Evolutionary conservation across 805 yeast genomes (phyloP).

Genomic region (Myxozyma nipponensis): DNA sequence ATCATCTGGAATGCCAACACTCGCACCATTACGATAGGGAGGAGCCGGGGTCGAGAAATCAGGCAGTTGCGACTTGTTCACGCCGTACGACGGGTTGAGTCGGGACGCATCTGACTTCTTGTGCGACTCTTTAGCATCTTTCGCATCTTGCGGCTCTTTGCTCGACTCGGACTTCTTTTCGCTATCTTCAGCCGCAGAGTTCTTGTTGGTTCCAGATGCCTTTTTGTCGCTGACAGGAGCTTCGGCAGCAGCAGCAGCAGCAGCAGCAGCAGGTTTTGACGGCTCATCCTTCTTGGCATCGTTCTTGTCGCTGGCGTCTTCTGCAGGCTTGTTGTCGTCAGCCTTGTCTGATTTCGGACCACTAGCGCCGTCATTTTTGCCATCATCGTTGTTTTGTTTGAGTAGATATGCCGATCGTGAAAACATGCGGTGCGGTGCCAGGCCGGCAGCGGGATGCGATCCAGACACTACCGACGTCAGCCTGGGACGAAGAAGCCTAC

Average conservation of each 20-base stretch:
- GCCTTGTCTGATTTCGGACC: background rate
- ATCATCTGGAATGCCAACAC: constrained; percentile 20
- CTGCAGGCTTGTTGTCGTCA: constrained; percentile 4
- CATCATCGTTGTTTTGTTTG: constrained; percentile 1
- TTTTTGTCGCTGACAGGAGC: constrained; percentile 1
- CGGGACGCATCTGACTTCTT: background rate
- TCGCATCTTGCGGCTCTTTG: background rate
- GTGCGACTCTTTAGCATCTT: background rate
- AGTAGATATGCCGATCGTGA: constrained; percentile 8
- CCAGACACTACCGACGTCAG: background rate
- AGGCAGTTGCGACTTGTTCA: constrained; percentile 2
- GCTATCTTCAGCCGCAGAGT: background rate
- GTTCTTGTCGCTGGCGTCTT: background rate
- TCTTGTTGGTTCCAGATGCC: constrained; percentile 1
- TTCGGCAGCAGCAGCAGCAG: constrained; percentile 4
- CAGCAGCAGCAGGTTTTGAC: background rate
- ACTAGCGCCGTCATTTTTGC: background rate
- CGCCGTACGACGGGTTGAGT: background rate
- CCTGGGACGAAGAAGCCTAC: constrained; percentile 1
- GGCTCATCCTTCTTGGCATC: background rate
- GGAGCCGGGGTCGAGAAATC: constrained; percentile 24
- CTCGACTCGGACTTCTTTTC: background rate
- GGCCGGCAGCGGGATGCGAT: background rate
- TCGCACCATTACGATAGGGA: background rate
- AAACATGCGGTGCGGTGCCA: constrained; percentile 13